phyloP scores from a whole-genome alignment of 116 monocot genomes.

The Dioscorea cayenensis region DNA sequence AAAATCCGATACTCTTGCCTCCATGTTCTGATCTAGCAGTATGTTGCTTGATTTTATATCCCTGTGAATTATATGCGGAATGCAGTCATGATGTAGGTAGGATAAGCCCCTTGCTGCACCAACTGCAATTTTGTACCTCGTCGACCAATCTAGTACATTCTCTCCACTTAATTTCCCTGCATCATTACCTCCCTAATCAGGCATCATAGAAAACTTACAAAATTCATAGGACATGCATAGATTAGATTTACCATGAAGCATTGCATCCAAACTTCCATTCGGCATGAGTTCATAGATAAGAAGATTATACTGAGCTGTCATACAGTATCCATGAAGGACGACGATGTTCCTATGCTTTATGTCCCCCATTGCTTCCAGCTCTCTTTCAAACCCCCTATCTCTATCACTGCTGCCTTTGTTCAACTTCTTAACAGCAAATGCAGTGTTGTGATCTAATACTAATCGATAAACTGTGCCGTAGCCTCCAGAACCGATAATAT shows the following conservation, averaged over 20 bases:
- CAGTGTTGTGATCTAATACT: slow-evolving; percentile 33
- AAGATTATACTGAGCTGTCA: slow-evolving; percentile 61
- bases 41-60: slow-evolving; percentile 95
- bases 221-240: background rate
- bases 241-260: slow-evolving; percentile 51
- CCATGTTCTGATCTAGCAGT: slow-evolving; percentile 74
- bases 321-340: slow-evolving; percentile 71
- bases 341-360: slow-evolving; percentile 86
- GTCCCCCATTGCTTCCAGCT: slow-evolving; percentile 72
- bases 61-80: slow-evolving; percentile 80
- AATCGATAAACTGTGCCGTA: slow-evolving; percentile 74
- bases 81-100: slow-evolving; percentile 84
- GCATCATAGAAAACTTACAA: background rate
- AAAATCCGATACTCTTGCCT: slow-evolving; percentile 81
- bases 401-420: slow-evolving; percentile 55
- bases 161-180: slow-evolving; percentile 37
- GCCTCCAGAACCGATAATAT: slow-evolving; percentile 76
- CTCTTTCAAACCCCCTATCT: slow-evolving; percentile 73
- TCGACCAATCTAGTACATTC: slow-evolving; percentile 47
- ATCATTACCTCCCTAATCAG: background rate
- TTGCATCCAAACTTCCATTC: slow-evolving; percentile 67
- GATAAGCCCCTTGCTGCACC: slow-evolving; percentile 69
- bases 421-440: slow-evolving; percentile 78
- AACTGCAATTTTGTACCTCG: slow-evolving; percentile 59
- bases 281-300: slow-evolving; percentile 90